Conservation (phyloP, 768 basidiomycete species). For the Calocera viscosa region DNA sequence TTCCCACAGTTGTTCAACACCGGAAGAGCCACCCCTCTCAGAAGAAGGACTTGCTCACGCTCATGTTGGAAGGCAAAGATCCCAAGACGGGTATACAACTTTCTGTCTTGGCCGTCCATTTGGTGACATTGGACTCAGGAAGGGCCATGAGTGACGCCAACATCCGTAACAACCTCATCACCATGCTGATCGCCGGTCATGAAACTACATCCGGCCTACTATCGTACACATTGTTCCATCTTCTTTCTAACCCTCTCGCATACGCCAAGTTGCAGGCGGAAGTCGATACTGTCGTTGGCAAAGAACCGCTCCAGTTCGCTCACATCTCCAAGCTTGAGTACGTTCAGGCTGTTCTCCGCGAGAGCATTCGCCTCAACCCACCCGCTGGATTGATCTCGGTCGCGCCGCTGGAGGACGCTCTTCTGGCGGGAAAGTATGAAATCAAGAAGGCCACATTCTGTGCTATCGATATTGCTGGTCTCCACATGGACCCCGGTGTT, state of each 20-base stretch:
- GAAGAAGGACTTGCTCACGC: conserved; percentile 35
- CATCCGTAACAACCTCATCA: conserved; percentile 36
- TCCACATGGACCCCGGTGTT: conserved; percentile 33
- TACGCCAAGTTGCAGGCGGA: conserved; percentile 38
- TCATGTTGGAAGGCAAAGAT: conserved; percentile 37
- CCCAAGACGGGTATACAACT: conserved; percentile 30
- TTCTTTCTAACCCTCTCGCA: conserved; percentile 34
- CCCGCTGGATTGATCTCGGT: conserved; percentile 31
- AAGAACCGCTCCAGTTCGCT: conserved; percentile 27
- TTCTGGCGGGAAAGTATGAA: conserved; percentile 33
- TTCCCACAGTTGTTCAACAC: conserved; percentile 29
- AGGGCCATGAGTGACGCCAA: conserved; percentile 29
- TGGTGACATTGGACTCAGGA: neutral
- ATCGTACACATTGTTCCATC: conserved; percentile 34
- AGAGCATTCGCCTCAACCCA: conserved; percentile 31
- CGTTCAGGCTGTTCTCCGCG: conserved; percentile 27
- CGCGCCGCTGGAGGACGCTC: conserved; percentile 29
- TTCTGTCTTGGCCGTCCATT: neutral
- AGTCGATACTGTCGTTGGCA: conserved; percentile 36
- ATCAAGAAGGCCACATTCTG: conserved; percentile 27
- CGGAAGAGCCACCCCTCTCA: conserved; percentile 28
- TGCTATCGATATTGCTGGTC: conserved; percentile 23
- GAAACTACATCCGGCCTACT: conserved; percentile 32
- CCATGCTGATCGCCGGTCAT: conserved; percentile 41
- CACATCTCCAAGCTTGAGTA: conserved; percentile 36